Percentiles rank a stretch among this genome's conserved stretches.
phyloP scores from a whole-genome alignment of 2,329 filamentous ascomycete species.

The Cytospora schulzeri region DNA sequence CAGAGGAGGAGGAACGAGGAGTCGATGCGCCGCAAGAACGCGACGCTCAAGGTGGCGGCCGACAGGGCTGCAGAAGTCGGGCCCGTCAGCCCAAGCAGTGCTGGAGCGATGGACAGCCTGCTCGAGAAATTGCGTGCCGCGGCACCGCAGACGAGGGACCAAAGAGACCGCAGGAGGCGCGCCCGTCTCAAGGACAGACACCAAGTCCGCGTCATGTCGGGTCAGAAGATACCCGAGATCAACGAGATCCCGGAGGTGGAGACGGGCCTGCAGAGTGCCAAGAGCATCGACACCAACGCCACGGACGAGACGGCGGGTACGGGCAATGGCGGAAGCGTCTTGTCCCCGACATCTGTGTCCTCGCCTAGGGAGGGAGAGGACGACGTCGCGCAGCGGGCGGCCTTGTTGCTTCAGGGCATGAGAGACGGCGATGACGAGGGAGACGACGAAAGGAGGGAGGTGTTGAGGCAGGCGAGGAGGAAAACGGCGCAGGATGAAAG shows the following conservation, averaged over 20 bases:
- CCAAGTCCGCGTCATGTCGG: conserved; percentile 85
- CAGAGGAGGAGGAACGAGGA: conserved; percentile 82
- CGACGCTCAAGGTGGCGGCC: conserved; percentile 61
- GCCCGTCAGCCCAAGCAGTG: conserved; percentile 69
- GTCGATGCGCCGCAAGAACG: conserved; percentile 87
- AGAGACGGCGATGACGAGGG: conserved; percentile 64
- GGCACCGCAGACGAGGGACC: conserved; percentile 84
- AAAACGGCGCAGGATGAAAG: conserved; percentile 82
- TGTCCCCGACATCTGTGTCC: conserved; percentile 33
- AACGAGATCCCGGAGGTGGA: conserved; percentile 63
- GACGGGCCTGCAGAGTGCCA: conserved; percentile 36
- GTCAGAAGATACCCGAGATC: conserved; percentile 81
- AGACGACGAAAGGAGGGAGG: conserved; percentile 57
- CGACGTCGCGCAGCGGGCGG: conserved; percentile 84
- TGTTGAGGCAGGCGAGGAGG: conserved; percentile 60
- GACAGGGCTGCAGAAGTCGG: conserved; percentile 46
- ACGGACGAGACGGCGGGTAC: conserved; percentile 53
- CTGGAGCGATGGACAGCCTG: conserved; percentile 93
- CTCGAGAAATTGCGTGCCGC: conserved; percentile 94
- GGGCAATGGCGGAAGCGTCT: conserved; percentile 43
- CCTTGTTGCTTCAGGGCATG: conserved; percentile 81
- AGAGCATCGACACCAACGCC: conserved; percentile 39
- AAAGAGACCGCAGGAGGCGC: conserved; percentile 83
- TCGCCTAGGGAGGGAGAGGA: conserved; percentile 54
- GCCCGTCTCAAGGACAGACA: conserved; percentile 89